phyloP scores from a whole-genome alignment of 352 stramenopile genomes.

The Globisporangium emineosum region DNA sequence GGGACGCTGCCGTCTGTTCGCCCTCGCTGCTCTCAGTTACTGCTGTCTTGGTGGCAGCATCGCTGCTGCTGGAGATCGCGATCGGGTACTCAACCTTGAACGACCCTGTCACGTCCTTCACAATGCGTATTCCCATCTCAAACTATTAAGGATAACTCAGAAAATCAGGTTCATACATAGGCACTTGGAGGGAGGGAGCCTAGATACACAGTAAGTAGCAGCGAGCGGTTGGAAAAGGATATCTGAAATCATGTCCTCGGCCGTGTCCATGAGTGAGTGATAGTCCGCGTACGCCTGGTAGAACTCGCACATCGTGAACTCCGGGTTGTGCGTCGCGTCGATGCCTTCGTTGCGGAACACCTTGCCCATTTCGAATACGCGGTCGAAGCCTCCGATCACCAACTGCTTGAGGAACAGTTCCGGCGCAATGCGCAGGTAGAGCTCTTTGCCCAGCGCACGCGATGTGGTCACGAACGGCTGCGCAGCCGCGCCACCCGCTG shows the following conservation, averaged over 20 bases:
- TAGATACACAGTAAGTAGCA: not conserved
- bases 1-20: constrained; percentile 10
- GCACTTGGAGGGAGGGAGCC: too few relatives aligned
- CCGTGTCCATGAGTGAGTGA: constrained; percentile 97
- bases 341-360: constrained; percentile 98
- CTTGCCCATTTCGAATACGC: constrained; percentile 98
- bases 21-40: constrained; percentile 9
- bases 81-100: constrained; percentile 96
- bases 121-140: constrained; percentile 67
- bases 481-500: constrained; percentile 95
- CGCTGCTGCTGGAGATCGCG: constrained; percentile 35
- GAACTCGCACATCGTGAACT: constrained; percentile 99
- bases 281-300: constrained; percentile 99
- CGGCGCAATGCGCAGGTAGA: constrained; percentile 96
- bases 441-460: constrained; percentile 94
- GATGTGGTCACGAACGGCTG: constrained; percentile 98
- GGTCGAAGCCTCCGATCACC: constrained; percentile 95
- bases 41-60: constrained; percentile 13
- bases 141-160: not conserved
- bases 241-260: constrained; percentile 95
- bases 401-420: constrained; percentile 98
- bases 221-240: constrained; percentile 23
- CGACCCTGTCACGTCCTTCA: constrained; percentile 95
- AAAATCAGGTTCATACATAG: too few relatives aligned
- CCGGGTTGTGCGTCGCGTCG: constrained; percentile 98